Evolutionary conservation across 352 stramenopile species (phyloP), one percentile per base, ranked within the genome.

Genomic region (Phytopythium mirpurense): DNA sequence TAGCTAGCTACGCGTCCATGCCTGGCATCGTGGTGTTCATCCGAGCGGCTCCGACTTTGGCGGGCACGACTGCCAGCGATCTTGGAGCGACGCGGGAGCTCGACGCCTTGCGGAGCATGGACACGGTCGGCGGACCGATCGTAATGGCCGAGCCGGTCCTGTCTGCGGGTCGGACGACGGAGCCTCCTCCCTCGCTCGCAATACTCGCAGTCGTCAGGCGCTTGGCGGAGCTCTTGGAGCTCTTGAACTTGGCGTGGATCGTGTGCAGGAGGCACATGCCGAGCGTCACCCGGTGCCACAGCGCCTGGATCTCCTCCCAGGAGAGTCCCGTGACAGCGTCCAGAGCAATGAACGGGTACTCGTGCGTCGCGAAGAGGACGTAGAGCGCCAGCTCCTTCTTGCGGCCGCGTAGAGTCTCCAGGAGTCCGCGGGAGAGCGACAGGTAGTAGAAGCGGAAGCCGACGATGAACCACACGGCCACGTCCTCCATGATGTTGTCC

Each of bases 261-360:
- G 59, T 67, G 50, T 64, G 59, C 51, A 60, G 58, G 19, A 72
- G 24, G 24, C 63, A 72, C 48, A 52, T 58, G 21, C 40, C 27
- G 23, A 72, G 44, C 24, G 60, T 54, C 12, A 68, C 40, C 5
- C 64, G 64, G 48, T 66, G 63, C 48, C 60, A 76, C 23, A 70
- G 41, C 18, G 54, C 67, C 34, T 72, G 60, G 5, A 76, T 41
- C 24, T 62, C 62, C 43, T 73, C 57, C 64, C 65, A 76, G 7
- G 60, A 68, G 0, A 56, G 31, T 2, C 42, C 37, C 5, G 64
- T 73, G 19, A 41, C 10, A 41, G 35, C 34, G 12, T 68, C 42
- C 12, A 73, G 37, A 32, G 69, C 12, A 15, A 63, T 60, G 55
- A 74, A 78, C 15, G 57, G 52, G 35, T 72, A 70, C 54, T 77